These are phyloP conservation scores for Arabis alpina DNA, from an alignment of 345 rosid species.

Conservation along the genomic window DNA sequence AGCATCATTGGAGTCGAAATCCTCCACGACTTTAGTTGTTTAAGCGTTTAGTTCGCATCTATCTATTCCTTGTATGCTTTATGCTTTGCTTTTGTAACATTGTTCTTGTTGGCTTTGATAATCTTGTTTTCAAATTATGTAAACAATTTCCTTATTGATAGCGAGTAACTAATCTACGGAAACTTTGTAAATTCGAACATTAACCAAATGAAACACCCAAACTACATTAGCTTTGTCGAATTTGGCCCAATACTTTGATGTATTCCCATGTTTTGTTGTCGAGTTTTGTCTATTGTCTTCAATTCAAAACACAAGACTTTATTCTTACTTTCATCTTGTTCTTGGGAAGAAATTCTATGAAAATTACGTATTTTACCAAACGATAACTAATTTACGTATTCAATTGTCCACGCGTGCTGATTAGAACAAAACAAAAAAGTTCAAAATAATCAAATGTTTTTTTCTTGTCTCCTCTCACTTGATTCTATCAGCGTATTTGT, in stretches of 20 bases:
- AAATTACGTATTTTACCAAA: not conserved
- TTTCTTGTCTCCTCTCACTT: slow-evolving; percentile 36
- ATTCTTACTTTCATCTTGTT: slow-evolving; percentile 3
- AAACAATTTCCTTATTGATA: too few relatives aligned
- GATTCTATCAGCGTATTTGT: slow-evolving; percentile 36
- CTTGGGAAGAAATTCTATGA: not conserved
- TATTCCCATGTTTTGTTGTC: not conserved
- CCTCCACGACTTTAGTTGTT: too few relatives aligned
- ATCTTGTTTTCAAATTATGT: too few relatives aligned
- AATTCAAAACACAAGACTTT: not conserved
- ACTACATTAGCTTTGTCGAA: not conserved
- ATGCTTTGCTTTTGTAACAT: too few relatives aligned
- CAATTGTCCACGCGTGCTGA: slow-evolving; percentile 19
- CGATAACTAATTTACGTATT: not conserved
- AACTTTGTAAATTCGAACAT: too few relatives aligned
- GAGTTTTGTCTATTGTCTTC: not conserved
- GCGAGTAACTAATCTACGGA: too few relatives aligned
- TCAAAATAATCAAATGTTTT: slow-evolving; percentile 1
- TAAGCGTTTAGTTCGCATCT: too few relatives aligned
- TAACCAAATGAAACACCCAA: too few relatives aligned
- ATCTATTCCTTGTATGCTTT: too few relatives aligned
- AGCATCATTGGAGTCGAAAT: too few relatives aligned
- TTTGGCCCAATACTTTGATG: not conserved
- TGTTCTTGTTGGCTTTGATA: too few relatives aligned
- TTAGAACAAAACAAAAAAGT: not conserved